Evolutionary conservation across 108 stramenopile genomes (phyloP).

Genomic region (Cyclotella atomus): DNA sequence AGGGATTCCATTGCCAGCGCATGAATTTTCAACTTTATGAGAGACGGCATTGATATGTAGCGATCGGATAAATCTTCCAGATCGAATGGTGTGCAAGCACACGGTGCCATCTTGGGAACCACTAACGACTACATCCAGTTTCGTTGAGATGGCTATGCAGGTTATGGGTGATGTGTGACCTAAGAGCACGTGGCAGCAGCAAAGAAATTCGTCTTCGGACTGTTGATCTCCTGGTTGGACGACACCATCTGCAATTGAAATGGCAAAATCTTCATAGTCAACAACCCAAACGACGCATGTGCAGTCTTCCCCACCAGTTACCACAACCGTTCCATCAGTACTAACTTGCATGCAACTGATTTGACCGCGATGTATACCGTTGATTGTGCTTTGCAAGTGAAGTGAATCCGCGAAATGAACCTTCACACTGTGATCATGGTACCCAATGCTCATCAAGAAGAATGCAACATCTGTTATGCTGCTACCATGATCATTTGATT

Average conservation of each 20-base stretch:
- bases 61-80: slow-evolving; percentile 76
- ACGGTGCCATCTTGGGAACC: slow-evolving; percentile 65
- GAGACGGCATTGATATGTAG: slow-evolving; percentile 41
- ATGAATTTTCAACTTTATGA: slow-evolving; percentile 34
- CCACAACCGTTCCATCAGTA: slow-evolving; percentile 64
- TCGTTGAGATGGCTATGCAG: slow-evolving; percentile 67
- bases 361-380: slow-evolving; percentile 70
- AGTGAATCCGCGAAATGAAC: slow-evolving; percentile 69
- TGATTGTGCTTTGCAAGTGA: slow-evolving; percentile 52
- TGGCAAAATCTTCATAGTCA: slow-evolving; percentile 72
- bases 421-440: slow-evolving; percentile 76
- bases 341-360: slow-evolving; percentile 72
- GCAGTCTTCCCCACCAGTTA: slow-evolving; percentile 80
- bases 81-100: slow-evolving; percentile 76
- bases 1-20: slow-evolving; percentile 40
- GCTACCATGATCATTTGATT: slow-evolving; percentile 37
- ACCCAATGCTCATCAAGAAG: slow-evolving; percentile 73
- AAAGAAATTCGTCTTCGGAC: slow-evolving; percentile 29
- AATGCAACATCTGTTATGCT: slow-evolving; percentile 53
- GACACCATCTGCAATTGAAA: slow-evolving; percentile 74
- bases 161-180: slow-evolving; percentile 73
- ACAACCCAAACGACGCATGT: slow-evolving; percentile 84
- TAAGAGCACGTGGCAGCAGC: slow-evolving; percentile 68
- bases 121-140: slow-evolving; percentile 77
- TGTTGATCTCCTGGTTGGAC: slow-evolving; percentile 65